These are phyloP conservation scores for Paramecium primaurelia DNA, from an alignment of 73 alveolate species.

Conservation along the genomic window DNA sequence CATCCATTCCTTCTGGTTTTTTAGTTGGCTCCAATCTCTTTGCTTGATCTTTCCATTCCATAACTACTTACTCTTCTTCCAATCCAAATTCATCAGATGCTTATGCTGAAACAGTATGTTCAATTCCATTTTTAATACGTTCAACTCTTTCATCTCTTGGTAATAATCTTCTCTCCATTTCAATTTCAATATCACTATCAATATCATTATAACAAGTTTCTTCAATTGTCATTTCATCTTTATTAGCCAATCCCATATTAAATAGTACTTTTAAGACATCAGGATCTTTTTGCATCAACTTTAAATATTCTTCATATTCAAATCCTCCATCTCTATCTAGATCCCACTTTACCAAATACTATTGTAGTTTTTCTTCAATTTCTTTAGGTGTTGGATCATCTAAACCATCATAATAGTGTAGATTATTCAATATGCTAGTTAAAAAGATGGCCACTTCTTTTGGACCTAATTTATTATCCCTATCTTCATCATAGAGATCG, in stretches of 20 bases:
- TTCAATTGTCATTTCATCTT: constrained; percentile 54
- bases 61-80: constrained; percentile 8
- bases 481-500: constrained; percentile 23
- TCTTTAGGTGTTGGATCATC: constrained; percentile 26
- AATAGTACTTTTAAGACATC: constrained; percentile 16
- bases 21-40: neutral
- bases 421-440: constrained; percentile 6
- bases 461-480: neutral
- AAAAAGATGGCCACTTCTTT: constrained; percentile 30
- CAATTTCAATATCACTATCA: constrained; percentile 59
- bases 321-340: constrained; percentile 53
- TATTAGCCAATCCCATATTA: constrained; percentile 49
- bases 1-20: constrained; percentile 65
- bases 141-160: constrained; percentile 65
- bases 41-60: constrained; percentile 27
- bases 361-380: neutral
- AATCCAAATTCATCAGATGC: constrained; percentile 41
- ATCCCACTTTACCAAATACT: constrained; percentile 52
- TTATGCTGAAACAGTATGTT: constrained; percentile 30
- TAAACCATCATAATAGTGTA: constrained; percentile 14
- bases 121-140: constrained; percentile 61
- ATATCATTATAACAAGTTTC: constrained; percentile 52
- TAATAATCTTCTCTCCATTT: constrained; percentile 51
- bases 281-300: constrained; percentile 50
- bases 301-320: constrained; percentile 26